Conservation (phyloP, 129 eudicot species). For the Pulicaria dysenterica region DNA sequence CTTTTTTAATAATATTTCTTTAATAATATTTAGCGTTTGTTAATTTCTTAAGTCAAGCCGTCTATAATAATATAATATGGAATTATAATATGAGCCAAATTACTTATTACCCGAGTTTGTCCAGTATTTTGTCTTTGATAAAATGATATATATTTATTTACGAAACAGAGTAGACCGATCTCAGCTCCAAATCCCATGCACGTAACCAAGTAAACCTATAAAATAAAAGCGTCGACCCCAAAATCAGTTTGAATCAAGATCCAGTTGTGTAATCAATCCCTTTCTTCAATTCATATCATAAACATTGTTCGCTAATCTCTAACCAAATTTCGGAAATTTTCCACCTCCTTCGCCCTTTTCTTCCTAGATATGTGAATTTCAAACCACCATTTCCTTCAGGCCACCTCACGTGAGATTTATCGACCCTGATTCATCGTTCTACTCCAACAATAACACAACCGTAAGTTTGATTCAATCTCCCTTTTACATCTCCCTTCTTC, state of each 20-base stretch:
- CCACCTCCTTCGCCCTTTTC: slow-evolving; percentile 35
- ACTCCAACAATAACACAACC: slow-evolving; percentile 33
- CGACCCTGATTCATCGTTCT: slow-evolving; percentile 26
- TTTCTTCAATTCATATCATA: background rate
- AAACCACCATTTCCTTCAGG: slow-evolving; percentile 31
- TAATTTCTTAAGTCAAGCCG: too few species aligned
- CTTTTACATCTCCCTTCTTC: slow-evolving; percentile 8
- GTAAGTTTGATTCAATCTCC: slow-evolving; percentile 30
- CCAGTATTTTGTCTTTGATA: too few species aligned
- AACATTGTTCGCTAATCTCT: slow-evolving; percentile 9
- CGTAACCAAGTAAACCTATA: slow-evolving; percentile 26
- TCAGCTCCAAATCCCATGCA: slow-evolving; percentile 22
- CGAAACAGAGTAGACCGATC: background rate
- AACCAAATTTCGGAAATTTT: slow-evolving; percentile 30
- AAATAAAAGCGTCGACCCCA: background rate
- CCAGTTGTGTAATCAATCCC: slow-evolving; percentile 13
- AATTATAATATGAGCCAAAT: too few species aligned
- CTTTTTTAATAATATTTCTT: too few species aligned
- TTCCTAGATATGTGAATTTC: slow-evolving; percentile 27
- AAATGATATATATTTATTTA: too few species aligned
- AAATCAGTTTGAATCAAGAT: slow-evolving; percentile 9
- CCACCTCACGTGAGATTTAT: slow-evolving; percentile 27
- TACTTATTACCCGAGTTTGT: too few species aligned
- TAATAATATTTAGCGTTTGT: too few species aligned
- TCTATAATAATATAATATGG: too few species aligned